Evolutionary conservation across 345 rosid species (phyloP).

Genomic region (Salix suchowensis): DNA sequence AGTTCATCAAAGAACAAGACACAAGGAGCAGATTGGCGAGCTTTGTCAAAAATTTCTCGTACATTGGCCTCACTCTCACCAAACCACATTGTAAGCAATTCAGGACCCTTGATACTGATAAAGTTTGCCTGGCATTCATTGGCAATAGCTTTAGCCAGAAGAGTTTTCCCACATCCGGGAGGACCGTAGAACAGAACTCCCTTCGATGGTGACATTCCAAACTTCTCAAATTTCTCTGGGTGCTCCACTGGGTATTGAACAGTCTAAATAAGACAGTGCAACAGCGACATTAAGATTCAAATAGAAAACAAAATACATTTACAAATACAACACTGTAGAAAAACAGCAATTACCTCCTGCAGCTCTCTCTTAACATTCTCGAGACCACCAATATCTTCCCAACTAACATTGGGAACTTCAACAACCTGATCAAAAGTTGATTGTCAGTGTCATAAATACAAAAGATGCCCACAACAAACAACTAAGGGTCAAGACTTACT

Average conservation of each 20-base stretch:
- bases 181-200: constrained; percentile 97
- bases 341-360: constrained; percentile 57
- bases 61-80: constrained; percentile 98
- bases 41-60: constrained; percentile 93
- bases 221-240: constrained; percentile 94
- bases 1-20: constrained; percentile 93
- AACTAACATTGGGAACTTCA: constrained; percentile 83
- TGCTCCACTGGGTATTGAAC: constrained; percentile 99
- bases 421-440: constrained; percentile 56
- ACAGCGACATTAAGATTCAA: neutral
- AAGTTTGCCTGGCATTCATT: constrained; percentile 97
- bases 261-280: constrained; percentile 44
- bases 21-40: constrained; percentile 92
- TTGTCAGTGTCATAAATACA: neutral
- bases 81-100: constrained; percentile 97
- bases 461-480: neutral
- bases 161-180: constrained; percentile 98
- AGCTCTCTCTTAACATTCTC: constrained; percentile 94
- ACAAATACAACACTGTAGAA: neutral
- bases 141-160: constrained; percentile 93
- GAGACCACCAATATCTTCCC: constrained; percentile 96
- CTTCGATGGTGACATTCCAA: constrained; percentile 96
- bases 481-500: constrained; percentile 31
- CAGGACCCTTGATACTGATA: constrained; percentile 94
- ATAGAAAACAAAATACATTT: neutral